These are phyloP conservation scores for Aspergillus wentii DNA, from an alignment of 495 filamentous ascomycete genomes.

Conservation along the genomic window DNA sequence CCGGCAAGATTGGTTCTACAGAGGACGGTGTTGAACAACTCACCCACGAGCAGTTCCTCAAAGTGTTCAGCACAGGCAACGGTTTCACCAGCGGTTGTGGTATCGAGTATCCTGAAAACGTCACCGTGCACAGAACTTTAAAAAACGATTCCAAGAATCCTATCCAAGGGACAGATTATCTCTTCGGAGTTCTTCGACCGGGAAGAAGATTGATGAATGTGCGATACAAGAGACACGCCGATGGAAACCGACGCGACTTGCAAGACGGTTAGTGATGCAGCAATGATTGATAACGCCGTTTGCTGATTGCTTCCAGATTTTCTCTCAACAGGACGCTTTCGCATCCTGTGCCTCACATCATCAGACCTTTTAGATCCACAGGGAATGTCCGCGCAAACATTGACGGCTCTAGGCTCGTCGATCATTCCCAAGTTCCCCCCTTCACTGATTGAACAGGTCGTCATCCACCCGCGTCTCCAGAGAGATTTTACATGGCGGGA, in stretches of 20 bases:
- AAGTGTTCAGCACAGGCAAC: slow-evolving; percentile 40
- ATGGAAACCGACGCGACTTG: slow-evolving; percentile 38
- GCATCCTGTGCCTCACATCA: slow-evolving; percentile 40
- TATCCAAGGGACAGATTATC: slow-evolving; percentile 37
- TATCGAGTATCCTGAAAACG: slow-evolving; percentile 40
- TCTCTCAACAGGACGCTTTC: slow-evolving; percentile 40
- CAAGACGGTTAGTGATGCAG: slow-evolving; percentile 39
- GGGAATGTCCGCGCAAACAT: slow-evolving; percentile 21
- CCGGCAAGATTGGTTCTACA: slow-evolving; percentile 37
- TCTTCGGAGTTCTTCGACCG: slow-evolving; percentile 33
- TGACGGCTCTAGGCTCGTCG: slow-evolving; percentile 31
- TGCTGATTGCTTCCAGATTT: slow-evolving; percentile 22
- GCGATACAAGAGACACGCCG: slow-evolving; percentile 36
- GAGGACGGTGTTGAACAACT: slow-evolving; percentile 30
- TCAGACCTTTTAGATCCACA: slow-evolving; percentile 24
- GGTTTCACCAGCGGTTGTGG: slow-evolving; percentile 45
- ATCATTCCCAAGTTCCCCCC: slow-evolving; percentile 38
- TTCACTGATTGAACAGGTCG: slow-evolving; percentile 53
- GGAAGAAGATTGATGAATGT: slow-evolving; percentile 31
- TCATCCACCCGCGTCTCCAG: slow-evolving; percentile 51
- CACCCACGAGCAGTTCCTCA: slow-evolving; percentile 48
- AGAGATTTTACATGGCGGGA: slow-evolving; percentile 51
- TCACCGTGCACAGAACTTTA: slow-evolving; percentile 27
- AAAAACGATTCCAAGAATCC: slow-evolving; percentile 14
- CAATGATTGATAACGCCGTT: no score